Conservation (phyloP, 495 filamentous ascomycete genomes). For the Aspergillus saccharolyticus region DNA sequence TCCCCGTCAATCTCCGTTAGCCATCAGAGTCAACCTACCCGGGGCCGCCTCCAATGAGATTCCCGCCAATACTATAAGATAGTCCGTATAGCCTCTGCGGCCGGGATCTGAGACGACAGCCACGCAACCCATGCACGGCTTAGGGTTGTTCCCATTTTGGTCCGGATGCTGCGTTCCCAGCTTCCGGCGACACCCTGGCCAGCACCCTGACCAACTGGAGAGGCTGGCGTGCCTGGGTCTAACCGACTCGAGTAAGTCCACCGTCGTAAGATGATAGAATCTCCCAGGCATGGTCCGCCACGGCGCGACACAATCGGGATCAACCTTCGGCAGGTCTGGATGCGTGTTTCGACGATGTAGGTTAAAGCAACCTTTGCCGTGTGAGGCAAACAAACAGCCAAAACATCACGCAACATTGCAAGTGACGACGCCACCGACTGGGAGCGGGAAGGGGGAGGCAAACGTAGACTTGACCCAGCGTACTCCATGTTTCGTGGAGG, state of each 20-base stretch:
- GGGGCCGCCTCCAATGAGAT: background rate
- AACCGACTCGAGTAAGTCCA: slow-evolving; percentile 3
- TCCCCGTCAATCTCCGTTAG: background rate
- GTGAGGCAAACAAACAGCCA: background rate
- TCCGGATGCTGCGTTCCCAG: slow-evolving; percentile 9
- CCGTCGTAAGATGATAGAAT: background rate
- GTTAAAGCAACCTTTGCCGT: background rate
- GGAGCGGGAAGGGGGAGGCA: background rate
- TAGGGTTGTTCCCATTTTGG: slow-evolving; percentile 7
- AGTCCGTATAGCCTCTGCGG: background rate
- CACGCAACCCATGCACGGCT: slow-evolving; percentile 6
- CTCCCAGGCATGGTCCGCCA: background rate
- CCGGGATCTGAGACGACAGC: slow-evolving; percentile 3
- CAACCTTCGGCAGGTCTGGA: background rate
- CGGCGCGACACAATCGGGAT: background rate
- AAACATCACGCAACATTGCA: background rate
- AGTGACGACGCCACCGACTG: background rate
- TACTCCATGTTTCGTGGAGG: background rate
- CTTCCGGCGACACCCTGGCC: slow-evolving; percentile 6
- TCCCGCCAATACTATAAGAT: background rate
- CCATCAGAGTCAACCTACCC: background rate
- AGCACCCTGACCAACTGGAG: slow-evolving; percentile 1
- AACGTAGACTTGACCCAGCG: background rate
- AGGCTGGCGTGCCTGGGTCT: slow-evolving; percentile 12
- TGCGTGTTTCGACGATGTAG: background rate